Percentiles rank a stretch among this genome's conserved stretches.
Evolutionary conservation across 176 grass and related monocot genomes (phyloP).

Genomic region (Raddia distichophylla): DNA sequence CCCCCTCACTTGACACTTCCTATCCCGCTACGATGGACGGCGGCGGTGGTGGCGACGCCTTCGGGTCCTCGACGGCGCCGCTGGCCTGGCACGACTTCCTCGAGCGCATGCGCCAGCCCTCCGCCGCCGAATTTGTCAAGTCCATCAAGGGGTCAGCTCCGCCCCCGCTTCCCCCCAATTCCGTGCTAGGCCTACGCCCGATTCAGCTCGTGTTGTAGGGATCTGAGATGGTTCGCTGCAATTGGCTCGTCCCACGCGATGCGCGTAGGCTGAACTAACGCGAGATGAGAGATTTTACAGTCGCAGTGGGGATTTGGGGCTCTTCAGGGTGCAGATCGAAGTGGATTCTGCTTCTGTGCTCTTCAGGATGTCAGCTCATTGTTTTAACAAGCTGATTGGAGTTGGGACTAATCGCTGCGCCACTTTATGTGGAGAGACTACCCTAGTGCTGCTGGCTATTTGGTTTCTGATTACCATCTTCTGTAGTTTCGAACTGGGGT

Average conservation of each 20-base stretch:
- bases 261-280: neutral
- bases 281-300: constrained; percentile 20
- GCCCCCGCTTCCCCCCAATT: neutral
- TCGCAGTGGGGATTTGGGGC: constrained; percentile 2
- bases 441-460: constrained; percentile 4
- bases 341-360: neutral
- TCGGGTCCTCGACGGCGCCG: constrained; percentile 72
- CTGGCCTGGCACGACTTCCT: constrained; percentile 98
- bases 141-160: constrained; percentile 81
- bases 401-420: neutral
- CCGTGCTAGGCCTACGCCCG: neutral
- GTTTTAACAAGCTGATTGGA: neutral
- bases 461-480: constrained; percentile 11
- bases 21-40: constrained; percentile 73
- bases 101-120: constrained; percentile 96
- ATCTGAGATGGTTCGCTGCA: constrained; percentile 19
- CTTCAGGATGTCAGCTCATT: neutral
- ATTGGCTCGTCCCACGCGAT: neutral
- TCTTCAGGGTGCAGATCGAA: neutral
- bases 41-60: constrained; percentile 61
- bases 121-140: constrained; percentile 91
- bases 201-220: constrained; percentile 23
- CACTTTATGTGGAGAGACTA: neutral
- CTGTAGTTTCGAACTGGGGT: constrained; percentile 9
- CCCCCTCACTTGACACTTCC: neutral